Evolutionary conservation across 139 green algal species (phyloP), one percentile per base, ranked within the genome.

Genomic region (Chlamydomonas incerta): DNA sequence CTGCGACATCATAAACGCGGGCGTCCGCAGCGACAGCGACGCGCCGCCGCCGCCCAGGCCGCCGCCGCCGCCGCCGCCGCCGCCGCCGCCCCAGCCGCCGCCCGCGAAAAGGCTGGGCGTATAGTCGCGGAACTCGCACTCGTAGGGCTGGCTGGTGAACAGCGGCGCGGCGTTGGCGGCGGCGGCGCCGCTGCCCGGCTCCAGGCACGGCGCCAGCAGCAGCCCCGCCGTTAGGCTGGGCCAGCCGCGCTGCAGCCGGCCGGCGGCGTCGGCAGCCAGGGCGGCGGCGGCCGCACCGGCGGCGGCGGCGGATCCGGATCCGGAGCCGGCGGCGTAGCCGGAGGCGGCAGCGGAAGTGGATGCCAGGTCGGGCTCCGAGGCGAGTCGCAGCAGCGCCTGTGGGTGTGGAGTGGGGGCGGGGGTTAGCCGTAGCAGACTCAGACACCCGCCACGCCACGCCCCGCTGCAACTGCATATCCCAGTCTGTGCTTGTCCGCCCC

Each of bases 121-220:
- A 34, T 86, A 86, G 69, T 86, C 80, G 18, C 35, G 80, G 80
- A 86, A 86, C 11, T 24, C 62, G 55, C 80, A 86, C 60, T 86
- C 68, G 80, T 77, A 77, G 68, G 68, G 80, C 52, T 79, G 68
- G 0, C 29, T 55, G 11, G 31, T 62, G 80, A 65, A 79, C 26
- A 86, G 55, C 24, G 31, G 80, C n/a, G 34, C 21, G 52, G 47
- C 35, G 80, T 86, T 86, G 52, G 5, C 33, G 20, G 80, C 41
- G 41, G 41, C 41, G 41, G 41, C 41, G 41, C 6, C 41, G 41
- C 41, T 50, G 41, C 41, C 14, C 60, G 79, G 52, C 14, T 26
- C 33, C 68, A 80, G 33, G 55, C 31, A 79, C n/a, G 80, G 80
- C 52, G 46, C 37, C 68, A 86, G 80, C 55, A 86, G 33, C 55